Evolutionary conservation across 352 stramenopile genomes (phyloP).

Genomic region (Hyaloperonospora brassicae): DNA sequence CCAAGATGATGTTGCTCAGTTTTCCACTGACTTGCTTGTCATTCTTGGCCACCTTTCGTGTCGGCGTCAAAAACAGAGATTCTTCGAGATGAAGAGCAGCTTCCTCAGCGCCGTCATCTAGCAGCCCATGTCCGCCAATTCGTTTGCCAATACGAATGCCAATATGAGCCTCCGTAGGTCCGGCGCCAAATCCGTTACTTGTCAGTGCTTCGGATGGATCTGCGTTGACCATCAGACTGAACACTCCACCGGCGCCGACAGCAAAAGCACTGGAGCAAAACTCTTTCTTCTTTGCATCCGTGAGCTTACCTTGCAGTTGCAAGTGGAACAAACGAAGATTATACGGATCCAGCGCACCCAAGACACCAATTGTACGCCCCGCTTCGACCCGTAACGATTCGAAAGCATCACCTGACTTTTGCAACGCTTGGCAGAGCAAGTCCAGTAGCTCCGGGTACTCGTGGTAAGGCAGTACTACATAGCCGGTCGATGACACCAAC

Average conservation of each 20-base stretch:
- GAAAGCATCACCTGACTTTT: slow-evolving; percentile 76
- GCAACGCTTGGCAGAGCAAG: slow-evolving; percentile 61
- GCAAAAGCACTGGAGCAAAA: slow-evolving; percentile 41
- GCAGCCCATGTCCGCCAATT: slow-evolving; percentile 20
- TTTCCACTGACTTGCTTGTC: slow-evolving; percentile 69
- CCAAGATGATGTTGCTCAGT: slow-evolving; percentile 50
- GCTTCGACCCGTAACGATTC: slow-evolving; percentile 72
- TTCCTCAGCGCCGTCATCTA: slow-evolving; percentile 37
- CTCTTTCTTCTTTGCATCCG: slow-evolving; percentile 63
- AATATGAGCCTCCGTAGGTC: slow-evolving; percentile 10
- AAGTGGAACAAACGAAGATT: slow-evolving; percentile 79
- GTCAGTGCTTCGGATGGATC: slow-evolving; percentile 11
- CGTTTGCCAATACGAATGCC: slow-evolving; percentile 36
- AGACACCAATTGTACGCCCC: slow-evolving; percentile 66
- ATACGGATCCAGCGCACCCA: slow-evolving; percentile 80
- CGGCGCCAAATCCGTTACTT: slow-evolving; percentile 14
- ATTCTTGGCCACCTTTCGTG: slow-evolving; percentile 53
- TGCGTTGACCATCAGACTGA: slow-evolving; percentile 18
- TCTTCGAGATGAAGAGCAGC: slow-evolving; percentile 35
- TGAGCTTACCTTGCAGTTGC: slow-evolving; percentile 69
- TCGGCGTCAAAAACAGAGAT: slow-evolving; percentile 42
- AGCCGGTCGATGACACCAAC: slow-evolving; percentile 74
- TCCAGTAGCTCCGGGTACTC: slow-evolving; percentile 81
- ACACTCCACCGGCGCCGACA: slow-evolving; percentile 26
- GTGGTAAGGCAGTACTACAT: slow-evolving; percentile 76